Base-by-base conservation (phyloP, 2,329 filamentous ascomycete species). In the Beauveria rudraprayagi region DNA sequence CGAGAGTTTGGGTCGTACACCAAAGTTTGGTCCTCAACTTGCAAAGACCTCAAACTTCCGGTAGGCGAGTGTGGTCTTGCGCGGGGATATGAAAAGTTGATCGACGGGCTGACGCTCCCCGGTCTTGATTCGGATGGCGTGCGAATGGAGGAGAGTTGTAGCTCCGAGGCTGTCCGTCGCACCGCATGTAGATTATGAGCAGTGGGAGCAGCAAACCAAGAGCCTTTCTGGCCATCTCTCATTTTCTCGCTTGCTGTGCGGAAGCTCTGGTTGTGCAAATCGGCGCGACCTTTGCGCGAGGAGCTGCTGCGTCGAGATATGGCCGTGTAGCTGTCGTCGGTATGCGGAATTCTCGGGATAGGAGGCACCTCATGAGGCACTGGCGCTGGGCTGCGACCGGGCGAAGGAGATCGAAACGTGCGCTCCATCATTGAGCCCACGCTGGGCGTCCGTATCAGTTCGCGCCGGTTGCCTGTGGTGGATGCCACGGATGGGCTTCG, bases 351-450 rank as follows among this genome's bases (percentile, higher is more conserved):
- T 4, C 81, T 79, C 41, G 92, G 92, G 2, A 96, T 86, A 1
- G 91, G 91, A 34, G 91, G 91, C 57, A 83, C 80, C 67, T 83
- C 76, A 55, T 76, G 71, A 22, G 71, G 66, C 47, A 70, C 72
- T 65, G 71, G 74, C 62, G 73, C 70, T 50, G 73, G 73, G 61
- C 73, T 79, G 78, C 70, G 72, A 78, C 63, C 72, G 24, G 69
- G 90, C 4, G 87, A 95, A 3, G 87, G 85, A 14, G 88, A 89
- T 66, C 92, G 86, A 73, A 97, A 96, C 1, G 91, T 92, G 62
- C 93, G 85, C 71, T 93, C 90, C 34, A 85, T 88, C 92, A 97
- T 96, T 55, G 92, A 96, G 24, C 86, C 83, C 30, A 83, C 83
- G 74, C 92, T 95, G 60, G 80, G 82, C 43, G 82, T 80, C 68